phyloP scores from a whole-genome alignment of 1,284 basidiomycete species.

The Malassezia brasiliensis region DNA sequence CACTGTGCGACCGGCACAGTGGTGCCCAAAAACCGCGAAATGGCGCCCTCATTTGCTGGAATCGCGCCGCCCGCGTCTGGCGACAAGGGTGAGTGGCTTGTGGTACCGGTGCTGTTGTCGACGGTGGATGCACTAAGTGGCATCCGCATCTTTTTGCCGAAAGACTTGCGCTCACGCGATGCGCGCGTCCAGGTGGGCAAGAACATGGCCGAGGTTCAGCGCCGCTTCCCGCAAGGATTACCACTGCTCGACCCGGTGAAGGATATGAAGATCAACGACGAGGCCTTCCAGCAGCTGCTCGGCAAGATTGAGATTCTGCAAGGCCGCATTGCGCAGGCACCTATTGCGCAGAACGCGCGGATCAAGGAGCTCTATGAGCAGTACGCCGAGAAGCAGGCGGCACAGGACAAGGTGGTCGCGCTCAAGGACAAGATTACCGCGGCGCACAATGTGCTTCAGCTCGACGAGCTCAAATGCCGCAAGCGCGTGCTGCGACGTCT shows the following conservation, averaged over 20 bases:
- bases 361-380: constrained; percentile 66
- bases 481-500: constrained; percentile 86
- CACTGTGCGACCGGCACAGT: constrained; percentile 64
- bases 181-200: constrained; percentile 77
- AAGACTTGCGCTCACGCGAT: constrained; percentile 69
- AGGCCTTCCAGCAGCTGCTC: constrained; percentile 70
- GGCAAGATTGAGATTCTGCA: constrained; percentile 39
- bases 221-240: constrained; percentile 75
- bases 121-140: constrained; percentile 78
- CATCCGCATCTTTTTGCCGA: constrained; percentile 76
- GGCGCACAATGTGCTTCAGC: constrained; percentile 83
- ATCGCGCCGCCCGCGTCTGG: constrained; percentile 26
- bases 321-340: constrained; percentile 22
- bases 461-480: constrained; percentile 90
- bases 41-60: constrained; percentile 17
- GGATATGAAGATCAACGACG: constrained; percentile 94
- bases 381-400: constrained; percentile 68
- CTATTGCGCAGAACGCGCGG: constrained; percentile 55
- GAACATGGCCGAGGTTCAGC: constrained; percentile 76
- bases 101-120: constrained; percentile 79
- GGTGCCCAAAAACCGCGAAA: constrained; percentile 49
- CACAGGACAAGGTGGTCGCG: constrained; percentile 61
- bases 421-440: constrained; percentile 75
- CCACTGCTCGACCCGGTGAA: constrained; percentile 80
- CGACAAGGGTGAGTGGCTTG: constrained; percentile 57